phyloP scores from a whole-genome alignment of 257 asterid genomes.

The Linaria vulgaris region DNA sequence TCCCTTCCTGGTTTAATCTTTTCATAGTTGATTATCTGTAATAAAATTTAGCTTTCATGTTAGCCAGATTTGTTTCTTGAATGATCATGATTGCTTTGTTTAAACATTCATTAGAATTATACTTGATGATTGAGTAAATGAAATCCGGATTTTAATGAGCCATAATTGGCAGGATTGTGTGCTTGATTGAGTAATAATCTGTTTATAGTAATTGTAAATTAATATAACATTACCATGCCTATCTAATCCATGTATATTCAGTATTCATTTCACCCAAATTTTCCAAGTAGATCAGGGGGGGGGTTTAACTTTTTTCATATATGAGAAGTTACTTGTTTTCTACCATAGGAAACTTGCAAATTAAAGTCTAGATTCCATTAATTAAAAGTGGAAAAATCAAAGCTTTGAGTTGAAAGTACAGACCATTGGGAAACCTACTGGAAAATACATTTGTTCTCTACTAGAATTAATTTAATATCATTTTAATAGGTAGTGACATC shows the following conservation, averaged over 20 bases:
- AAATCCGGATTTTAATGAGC: constrained; percentile 16
- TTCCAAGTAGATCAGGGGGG: no score
- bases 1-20: neutral
- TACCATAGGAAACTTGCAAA: constrained; percentile 1
- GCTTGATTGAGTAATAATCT: constrained; percentile 4
- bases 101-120: neutral
- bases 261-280: neutral
- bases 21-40: constrained; percentile 13
- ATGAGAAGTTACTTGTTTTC: no score
- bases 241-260: neutral
- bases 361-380: neutral
- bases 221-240: neutral
- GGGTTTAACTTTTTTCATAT: no score
- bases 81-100: constrained; percentile 11
- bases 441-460: neutral
- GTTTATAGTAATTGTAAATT: neutral
- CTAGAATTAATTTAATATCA: neutral
- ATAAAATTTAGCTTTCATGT: constrained; percentile 6
- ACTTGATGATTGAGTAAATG: neutral
- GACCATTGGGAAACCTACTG: neutral
- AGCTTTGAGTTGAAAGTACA: neutral
- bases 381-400: constrained; percentile 8
- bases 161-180: constrained; percentile 20
- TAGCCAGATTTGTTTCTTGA: neutral
- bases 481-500: constrained; percentile 23